Evolutionary conservation across 345 rosid genomes (phyloP).

Genomic region (Capsella bursapastoris): DNA sequence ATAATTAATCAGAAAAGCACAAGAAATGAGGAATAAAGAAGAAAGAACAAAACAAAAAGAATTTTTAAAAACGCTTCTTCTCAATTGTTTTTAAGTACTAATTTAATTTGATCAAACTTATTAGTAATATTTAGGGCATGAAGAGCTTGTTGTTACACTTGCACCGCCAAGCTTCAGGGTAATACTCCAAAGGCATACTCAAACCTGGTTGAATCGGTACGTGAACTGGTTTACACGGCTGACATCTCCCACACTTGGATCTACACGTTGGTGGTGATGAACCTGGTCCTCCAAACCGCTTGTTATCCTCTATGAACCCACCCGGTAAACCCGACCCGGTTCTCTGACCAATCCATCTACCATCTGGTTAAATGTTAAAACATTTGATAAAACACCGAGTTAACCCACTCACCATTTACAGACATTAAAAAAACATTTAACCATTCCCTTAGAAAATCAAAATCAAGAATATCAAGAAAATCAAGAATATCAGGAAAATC

Average conservation of each 20-base stretch:
- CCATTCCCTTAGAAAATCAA: not conserved
- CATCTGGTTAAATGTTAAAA: slow-evolving; percentile 14
- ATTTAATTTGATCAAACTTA: not conserved
- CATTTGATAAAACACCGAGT: slow-evolving; percentile 23
- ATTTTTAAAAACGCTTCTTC: not conserved
- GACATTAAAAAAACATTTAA: not conserved
- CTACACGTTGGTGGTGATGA: slow-evolving; percentile 88
- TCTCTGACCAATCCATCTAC: slow-evolving; percentile 43
- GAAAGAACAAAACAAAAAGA: slow-evolving; percentile 27
- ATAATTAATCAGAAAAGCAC: slow-evolving; percentile 25
- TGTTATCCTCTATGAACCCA: slow-evolving; percentile 50
- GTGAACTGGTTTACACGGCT: slow-evolving; percentile 85
- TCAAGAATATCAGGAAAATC: too few relatives aligned
- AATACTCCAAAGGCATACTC: slow-evolving; percentile 76
- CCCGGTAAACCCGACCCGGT: slow-evolving; percentile 40
- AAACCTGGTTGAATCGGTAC: slow-evolving; percentile 85
- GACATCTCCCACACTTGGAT: slow-evolving; percentile 83
- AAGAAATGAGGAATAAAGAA: not conserved
- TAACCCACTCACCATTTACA: slow-evolving; percentile 24
- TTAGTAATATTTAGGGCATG: slow-evolving; percentile 69
- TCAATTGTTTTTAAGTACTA: slow-evolving; percentile 16
- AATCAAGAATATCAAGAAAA: too few relatives aligned
- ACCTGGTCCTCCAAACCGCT: slow-evolving; percentile 66
- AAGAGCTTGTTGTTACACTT: slow-evolving; percentile 82
- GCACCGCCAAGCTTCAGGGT: slow-evolving; percentile 99